A percentile compares a stretch with the other conserved stretches of the same genome.
phyloP scores from a whole-genome alignment of 352 stramenopile species.

The Phytophthora pseudosyringae region DNA sequence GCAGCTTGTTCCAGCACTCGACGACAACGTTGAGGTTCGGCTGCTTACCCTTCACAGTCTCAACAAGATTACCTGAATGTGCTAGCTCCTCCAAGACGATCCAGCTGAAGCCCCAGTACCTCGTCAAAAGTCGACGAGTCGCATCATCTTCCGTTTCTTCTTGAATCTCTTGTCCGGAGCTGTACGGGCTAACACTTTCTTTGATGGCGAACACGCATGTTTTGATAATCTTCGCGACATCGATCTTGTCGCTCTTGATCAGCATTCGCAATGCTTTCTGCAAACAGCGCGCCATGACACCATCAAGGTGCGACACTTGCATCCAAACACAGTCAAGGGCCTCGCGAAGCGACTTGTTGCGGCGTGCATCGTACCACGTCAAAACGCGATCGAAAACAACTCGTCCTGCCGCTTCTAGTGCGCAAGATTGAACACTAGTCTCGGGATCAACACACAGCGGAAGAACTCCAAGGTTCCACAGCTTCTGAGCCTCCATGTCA shows the following conservation, averaged over 20 bases:
- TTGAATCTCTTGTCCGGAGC: slow-evolving; percentile 35
- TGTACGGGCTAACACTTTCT: slow-evolving; percentile 50
- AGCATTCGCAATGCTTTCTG: slow-evolving; percentile 79
- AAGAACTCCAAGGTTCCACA: slow-evolving; percentile 89
- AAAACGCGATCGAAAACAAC: slow-evolving; percentile 77
- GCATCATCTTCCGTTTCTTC: slow-evolving; percentile 46
- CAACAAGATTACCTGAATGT: slow-evolving; percentile 60
- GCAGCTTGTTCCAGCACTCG: slow-evolving; percentile 84
- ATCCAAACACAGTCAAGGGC: slow-evolving; percentile 59
- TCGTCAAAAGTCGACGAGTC: slow-evolving; percentile 35
- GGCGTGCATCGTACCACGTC: slow-evolving; percentile 55
- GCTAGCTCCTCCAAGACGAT: slow-evolving; percentile 83
- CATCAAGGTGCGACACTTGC: slow-evolving; percentile 75
- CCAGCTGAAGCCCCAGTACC: slow-evolving; percentile 87
- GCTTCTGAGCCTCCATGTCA: slow-evolving; percentile 71
- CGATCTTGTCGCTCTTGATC: slow-evolving; percentile 67
- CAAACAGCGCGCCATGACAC: slow-evolving; percentile 75
- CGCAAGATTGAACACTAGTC: slow-evolving; percentile 69
- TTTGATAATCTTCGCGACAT: slow-evolving; percentile 59
- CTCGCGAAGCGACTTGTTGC: slow-evolving; percentile 38
- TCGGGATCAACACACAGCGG: slow-evolving; percentile 83
- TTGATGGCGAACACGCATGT: slow-evolving; percentile 73
- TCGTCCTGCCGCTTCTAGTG: slow-evolving; percentile 60
- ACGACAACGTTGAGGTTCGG: slow-evolving; percentile 74
- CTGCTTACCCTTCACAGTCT: slow-evolving; percentile 60